Evolutionary conservation across 2,329 filamentous ascomycete genomes (phyloP).

Genomic region (Colletotrichum lini): DNA sequence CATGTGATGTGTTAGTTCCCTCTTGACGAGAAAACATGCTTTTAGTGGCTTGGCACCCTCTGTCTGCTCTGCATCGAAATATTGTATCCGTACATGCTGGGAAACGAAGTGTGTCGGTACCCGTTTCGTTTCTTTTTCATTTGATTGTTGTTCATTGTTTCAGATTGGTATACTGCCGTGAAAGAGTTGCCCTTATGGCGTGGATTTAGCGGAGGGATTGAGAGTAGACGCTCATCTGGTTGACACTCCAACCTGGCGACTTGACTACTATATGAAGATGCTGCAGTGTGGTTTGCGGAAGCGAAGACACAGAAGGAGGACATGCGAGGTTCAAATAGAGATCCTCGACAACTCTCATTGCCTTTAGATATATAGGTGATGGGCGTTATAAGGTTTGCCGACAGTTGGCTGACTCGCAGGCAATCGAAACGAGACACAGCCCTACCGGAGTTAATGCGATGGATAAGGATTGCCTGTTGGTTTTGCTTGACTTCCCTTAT

Average conservation of each 20-base stretch:
- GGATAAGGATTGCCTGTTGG: not conserved
- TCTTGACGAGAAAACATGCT: not conserved
- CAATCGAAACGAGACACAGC: slow-evolving; percentile 7
- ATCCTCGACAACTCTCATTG: not conserved
- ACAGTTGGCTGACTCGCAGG: slow-evolving; percentile 4
- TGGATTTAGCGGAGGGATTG: too few relatives aligned
- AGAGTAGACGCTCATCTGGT: too few relatives aligned
- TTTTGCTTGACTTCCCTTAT: not conserved
- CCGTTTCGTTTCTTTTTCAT: not conserved
- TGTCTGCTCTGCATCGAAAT: not conserved
- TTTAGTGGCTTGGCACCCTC: slow-evolving; percentile 20
- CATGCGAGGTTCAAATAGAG: not conserved
- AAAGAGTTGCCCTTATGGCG: too few relatives aligned
- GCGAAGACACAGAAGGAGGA: too few relatives aligned
- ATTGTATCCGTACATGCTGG: not conserved
- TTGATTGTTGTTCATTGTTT: too few relatives aligned
- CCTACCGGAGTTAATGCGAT: slow-evolving; percentile 27
- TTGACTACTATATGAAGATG: too few relatives aligned
- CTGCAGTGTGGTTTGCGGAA: too few relatives aligned
- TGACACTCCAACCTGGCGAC: too few relatives aligned
- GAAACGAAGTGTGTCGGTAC: not conserved
- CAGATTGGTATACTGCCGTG: too few relatives aligned
- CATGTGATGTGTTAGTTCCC: not conserved
- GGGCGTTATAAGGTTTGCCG: not conserved
- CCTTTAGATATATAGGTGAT: not conserved